Evolutionary conservation across 1,139 yeast genomes (phyloP).

Genomic region (Blastobotrys indianensis): DNA sequence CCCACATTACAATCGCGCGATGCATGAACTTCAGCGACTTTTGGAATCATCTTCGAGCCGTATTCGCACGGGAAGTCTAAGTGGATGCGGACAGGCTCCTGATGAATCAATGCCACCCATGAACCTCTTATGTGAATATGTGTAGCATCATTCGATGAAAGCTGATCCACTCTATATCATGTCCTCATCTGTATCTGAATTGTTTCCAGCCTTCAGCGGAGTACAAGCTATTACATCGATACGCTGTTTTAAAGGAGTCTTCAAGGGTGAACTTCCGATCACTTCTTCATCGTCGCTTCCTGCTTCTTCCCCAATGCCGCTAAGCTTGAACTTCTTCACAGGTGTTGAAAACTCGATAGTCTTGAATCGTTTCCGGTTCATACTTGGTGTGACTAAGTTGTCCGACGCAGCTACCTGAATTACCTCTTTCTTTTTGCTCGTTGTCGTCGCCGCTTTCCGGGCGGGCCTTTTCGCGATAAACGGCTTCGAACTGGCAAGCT

Average conservation of each 20-base stretch:
- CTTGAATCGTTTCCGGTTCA: constrained; percentile 8
- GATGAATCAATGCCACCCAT: too few species aligned
- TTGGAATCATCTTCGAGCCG: too few species aligned
- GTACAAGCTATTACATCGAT: not conserved
- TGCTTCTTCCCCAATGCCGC: not conserved
- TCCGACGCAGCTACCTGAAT: constrained; percentile 13
- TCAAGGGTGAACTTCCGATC: constrained; percentile 4
- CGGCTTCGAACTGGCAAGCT: constrained; percentile 12
- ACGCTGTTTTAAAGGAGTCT: constrained; percentile 3
- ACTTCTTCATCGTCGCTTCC: not conserved
- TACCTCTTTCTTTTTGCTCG: not conserved
- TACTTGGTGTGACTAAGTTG: constrained; percentile 11
- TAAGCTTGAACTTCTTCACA: constrained; percentile 4
- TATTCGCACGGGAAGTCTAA: too few species aligned
- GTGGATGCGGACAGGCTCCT: too few species aligned
- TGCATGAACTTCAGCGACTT: too few species aligned
- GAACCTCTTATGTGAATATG: too few species aligned
- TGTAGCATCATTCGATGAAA: too few species aligned
- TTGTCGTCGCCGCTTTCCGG: not conserved
- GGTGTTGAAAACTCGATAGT: constrained; percentile 5
- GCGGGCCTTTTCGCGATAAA: constrained; percentile 8
- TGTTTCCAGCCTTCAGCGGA: not conserved
- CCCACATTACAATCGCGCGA: too few species aligned
- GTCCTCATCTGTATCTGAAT: constrained; percentile 7
- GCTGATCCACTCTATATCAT: not conserved